Evolutionary conservation across 495 filamentous ascomycete species (phyloP).

Genomic region (Penicillium tannophilum): DNA sequence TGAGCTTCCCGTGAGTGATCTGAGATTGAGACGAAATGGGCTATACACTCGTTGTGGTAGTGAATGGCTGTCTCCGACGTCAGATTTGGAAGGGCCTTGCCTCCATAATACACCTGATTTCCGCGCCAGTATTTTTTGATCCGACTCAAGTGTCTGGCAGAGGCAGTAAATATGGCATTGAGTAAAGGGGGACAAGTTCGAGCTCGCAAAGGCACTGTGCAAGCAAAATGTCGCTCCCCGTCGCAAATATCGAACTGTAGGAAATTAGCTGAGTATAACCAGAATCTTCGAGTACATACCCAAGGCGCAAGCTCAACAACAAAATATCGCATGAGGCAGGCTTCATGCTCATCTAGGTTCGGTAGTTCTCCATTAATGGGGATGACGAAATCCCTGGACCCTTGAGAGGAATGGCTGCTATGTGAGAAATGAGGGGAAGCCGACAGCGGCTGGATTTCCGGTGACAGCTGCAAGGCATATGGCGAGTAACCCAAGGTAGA

Average conservation of each 20-base stretch:
- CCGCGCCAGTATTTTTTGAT: slow-evolving; percentile 22
- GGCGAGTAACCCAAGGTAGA: slow-evolving; percentile 11
- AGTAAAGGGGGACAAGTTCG: slow-evolving; percentile 32
- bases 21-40: slow-evolving; percentile 23
- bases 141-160: slow-evolving; percentile 31
- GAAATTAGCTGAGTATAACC: neutral
- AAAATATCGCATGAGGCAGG: slow-evolving; percentile 37
- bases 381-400: slow-evolving; percentile 5
- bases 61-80: slow-evolving; percentile 26
- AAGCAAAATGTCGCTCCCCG: slow-evolving; percentile 34
- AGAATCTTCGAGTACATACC: slow-evolving; percentile 13
- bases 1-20: slow-evolving; percentile 19
- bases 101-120: slow-evolving; percentile 22
- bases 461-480: slow-evolving; percentile 17
- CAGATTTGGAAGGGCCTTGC: slow-evolving; percentile 21
- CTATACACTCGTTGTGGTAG: slow-evolving; percentile 33
- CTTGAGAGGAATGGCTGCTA: slow-evolving; percentile 16
- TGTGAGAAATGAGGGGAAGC: slow-evolving; percentile 19
- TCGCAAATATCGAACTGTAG: slow-evolving; percentile 29
- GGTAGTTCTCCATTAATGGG: slow-evolving; percentile 8
- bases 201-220: slow-evolving; percentile 32
- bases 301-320: slow-evolving; percentile 31
- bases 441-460: slow-evolving; percentile 11
- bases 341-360: slow-evolving; percentile 27
- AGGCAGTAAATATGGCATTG: slow-evolving; percentile 36